A percentile compares a stretch with the other conserved stretches of the same genome.
These are phyloP conservation scores for Bruguiera gymnorhiza DNA, from an alignment of 345 rosid species.

Conservation along the genomic window DNA sequence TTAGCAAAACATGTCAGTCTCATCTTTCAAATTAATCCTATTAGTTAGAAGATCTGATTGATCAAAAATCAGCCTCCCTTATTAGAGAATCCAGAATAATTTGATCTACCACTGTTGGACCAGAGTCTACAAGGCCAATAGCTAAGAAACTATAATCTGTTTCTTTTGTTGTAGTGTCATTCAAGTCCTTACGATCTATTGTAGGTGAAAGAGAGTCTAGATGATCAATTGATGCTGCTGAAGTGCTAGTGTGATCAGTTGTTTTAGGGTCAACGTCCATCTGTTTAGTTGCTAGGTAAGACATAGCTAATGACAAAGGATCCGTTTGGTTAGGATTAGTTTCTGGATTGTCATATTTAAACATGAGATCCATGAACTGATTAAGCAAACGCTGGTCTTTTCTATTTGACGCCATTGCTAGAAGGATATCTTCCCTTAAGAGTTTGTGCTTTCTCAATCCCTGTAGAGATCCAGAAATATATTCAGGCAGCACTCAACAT, in stretches of 20 bases:
- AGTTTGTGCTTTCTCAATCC: constrained; percentile 93
- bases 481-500: background rate
- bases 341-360: constrained; percentile 65
- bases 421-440: constrained; percentile 79
- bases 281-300: constrained; percentile 19
- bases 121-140: constrained; percentile 10
- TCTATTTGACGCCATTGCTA: constrained; percentile 91
- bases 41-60: constrained; percentile 11
- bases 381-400: constrained; percentile 92
- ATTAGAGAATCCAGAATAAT: background rate
- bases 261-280: constrained; percentile 26
- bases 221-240: constrained; percentile 12
- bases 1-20: background rate
- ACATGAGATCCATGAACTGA: constrained; percentile 80
- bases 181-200: constrained; percentile 11
- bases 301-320: constrained; percentile 9
- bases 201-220: background rate
- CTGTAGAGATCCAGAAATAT: constrained; percentile 35
- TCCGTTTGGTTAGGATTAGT: constrained; percentile 26
- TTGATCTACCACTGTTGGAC: constrained; percentile 17
- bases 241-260: constrained; percentile 17
- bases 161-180: constrained; percentile 1
- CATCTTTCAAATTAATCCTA: constrained; percentile 1
- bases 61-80: constrained; percentile 28
- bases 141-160: background rate